A percentile compares a stretch with the other conserved stretches of the same genome.
phyloP scores from a whole-genome alignment of 2,329 filamentous ascomycete species.

The Teratosphaeria zuluensis region DNA sequence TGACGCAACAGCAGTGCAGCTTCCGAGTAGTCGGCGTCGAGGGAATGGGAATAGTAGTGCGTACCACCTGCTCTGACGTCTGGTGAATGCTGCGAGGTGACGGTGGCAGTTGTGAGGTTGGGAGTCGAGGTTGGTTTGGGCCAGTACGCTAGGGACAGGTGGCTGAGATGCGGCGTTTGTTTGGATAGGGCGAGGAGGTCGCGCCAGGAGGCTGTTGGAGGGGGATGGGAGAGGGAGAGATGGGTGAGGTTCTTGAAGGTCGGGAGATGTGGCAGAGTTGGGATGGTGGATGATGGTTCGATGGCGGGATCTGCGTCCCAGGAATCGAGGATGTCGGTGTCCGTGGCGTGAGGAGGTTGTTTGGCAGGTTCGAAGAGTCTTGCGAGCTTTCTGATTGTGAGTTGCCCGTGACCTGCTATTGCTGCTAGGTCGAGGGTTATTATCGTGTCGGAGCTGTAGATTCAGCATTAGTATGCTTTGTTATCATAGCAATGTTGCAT shows the following conservation, averaged over 20 bases:
- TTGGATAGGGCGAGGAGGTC: constrained; percentile 45
- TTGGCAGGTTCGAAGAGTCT: constrained; percentile 28
- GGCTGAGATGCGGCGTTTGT: constrained; percentile 47
- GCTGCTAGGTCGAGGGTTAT: constrained; percentile 45
- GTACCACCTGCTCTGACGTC: constrained; percentile 41
- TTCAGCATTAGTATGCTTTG: constrained; percentile 26
- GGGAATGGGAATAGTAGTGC: constrained; percentile 40
- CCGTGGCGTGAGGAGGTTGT: neutral
- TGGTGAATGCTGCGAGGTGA: constrained; percentile 31
- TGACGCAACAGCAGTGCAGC: constrained; percentile 47
- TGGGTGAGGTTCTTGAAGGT: constrained; percentile 45
- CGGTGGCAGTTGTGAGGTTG: constrained; percentile 38
- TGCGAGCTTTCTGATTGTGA: constrained; percentile 40
- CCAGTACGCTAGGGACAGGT: constrained; percentile 55
- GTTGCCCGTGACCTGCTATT: constrained; percentile 36
- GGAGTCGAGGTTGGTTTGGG: constrained; percentile 49
- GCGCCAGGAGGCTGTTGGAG: constrained; percentile 42
- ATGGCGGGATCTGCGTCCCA: constrained; percentile 34
- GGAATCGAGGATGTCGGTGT: constrained; percentile 29
- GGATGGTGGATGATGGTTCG: constrained; percentile 8
- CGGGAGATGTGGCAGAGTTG: constrained; percentile 15
- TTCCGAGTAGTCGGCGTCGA: constrained; percentile 48
- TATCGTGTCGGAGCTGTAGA: constrained; percentile 24
- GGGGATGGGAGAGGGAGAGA: constrained; percentile 48
- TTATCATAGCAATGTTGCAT: neutral